Conservation (phyloP, 2,329 filamentous ascomycete species). For the Botrytis porri region DNA sequence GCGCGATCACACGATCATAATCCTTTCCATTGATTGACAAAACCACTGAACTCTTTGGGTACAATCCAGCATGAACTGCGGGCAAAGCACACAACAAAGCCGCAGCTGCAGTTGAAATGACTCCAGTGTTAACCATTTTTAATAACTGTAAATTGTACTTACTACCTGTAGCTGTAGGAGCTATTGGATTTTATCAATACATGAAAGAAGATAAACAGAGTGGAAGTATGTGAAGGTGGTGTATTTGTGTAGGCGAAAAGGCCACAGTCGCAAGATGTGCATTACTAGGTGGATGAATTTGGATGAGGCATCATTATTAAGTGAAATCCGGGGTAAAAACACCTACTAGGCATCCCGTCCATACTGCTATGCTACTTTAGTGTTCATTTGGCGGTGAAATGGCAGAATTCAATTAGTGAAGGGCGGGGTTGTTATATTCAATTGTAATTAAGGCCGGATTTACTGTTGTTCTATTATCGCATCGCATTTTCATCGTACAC, state of each 20-base stretch:
- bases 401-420: slow-evolving; percentile 10
- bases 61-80: slow-evolving; percentile 64
- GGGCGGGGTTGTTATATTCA: not conserved
- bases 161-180: slow-evolving; percentile 10
- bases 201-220: not conserved
- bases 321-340: slow-evolving; percentile 21
- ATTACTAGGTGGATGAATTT: slow-evolving; percentile 8
- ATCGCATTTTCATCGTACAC: not conserved
- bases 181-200: slow-evolving; percentile 8
- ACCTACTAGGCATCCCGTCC: not conserved
- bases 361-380: not conserved
- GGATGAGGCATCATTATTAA: not conserved
- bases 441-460: not conserved
- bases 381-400: not conserved
- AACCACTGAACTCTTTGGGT: slow-evolving; percentile 83
- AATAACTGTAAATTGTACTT: not conserved
- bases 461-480: not conserved
- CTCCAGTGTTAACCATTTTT: slow-evolving; percentile 53
- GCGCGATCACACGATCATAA: slow-evolving; percentile 78
- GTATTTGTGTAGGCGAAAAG: slow-evolving; percentile 15
- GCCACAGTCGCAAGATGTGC: slow-evolving; percentile 21
- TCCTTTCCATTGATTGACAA: slow-evolving; percentile 75
- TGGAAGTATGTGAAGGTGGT: not conserved
- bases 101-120: slow-evolving; percentile 52
- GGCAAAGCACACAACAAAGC: slow-evolving; percentile 65